Conservation (phyloP, 106 monocot genomes). For the Phalaenopsis aphrodite region DNA sequence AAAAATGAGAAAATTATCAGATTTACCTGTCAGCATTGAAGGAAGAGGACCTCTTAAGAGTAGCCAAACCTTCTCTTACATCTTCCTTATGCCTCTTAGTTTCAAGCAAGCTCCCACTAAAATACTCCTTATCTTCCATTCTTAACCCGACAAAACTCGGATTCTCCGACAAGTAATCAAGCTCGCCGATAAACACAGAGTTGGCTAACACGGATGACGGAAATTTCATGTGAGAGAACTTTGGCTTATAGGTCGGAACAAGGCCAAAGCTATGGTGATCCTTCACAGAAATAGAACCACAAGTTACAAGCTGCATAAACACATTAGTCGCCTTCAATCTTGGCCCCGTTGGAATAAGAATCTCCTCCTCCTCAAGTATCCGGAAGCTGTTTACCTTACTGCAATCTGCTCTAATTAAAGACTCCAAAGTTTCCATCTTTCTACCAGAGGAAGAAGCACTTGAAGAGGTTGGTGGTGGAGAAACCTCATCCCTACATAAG, state of each 20-base stretch:
- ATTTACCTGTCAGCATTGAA: constrained; percentile 69
- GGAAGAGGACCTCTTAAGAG: constrained; percentile 64
- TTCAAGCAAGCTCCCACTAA: constrained; percentile 75
- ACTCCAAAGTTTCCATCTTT: constrained; percentile 58
- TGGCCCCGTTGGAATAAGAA: constrained; percentile 20
- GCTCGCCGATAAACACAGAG: constrained; percentile 23
- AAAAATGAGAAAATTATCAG: background rate
- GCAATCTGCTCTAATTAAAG: constrained; percentile 46
- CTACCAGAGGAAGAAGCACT: constrained; percentile 24
- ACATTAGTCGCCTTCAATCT: constrained; percentile 44
- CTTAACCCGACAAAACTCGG: constrained; percentile 34
- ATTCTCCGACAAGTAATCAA: constrained; percentile 36
- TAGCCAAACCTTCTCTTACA: constrained; percentile 22
- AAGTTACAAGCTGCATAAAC: constrained; percentile 62
- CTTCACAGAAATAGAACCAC: constrained; percentile 65
- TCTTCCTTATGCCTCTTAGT: constrained; percentile 51
- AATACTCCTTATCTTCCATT: constrained; percentile 71
- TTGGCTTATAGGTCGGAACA: constrained; percentile 36
- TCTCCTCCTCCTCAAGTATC: constrained; percentile 38
- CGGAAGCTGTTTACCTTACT: constrained; percentile 32
- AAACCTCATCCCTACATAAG: constrained; percentile 14
- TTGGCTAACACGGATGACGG: constrained; percentile 32
- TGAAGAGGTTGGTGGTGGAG: constrained; percentile 21
- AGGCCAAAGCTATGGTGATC: constrained; percentile 44
- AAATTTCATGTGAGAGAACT: constrained; percentile 37